These are phyloP conservation scores for Sporothrix dimorphospora DNA, from an alignment of 2,329 filamentous ascomycete species.

Conservation along the genomic window DNA sequence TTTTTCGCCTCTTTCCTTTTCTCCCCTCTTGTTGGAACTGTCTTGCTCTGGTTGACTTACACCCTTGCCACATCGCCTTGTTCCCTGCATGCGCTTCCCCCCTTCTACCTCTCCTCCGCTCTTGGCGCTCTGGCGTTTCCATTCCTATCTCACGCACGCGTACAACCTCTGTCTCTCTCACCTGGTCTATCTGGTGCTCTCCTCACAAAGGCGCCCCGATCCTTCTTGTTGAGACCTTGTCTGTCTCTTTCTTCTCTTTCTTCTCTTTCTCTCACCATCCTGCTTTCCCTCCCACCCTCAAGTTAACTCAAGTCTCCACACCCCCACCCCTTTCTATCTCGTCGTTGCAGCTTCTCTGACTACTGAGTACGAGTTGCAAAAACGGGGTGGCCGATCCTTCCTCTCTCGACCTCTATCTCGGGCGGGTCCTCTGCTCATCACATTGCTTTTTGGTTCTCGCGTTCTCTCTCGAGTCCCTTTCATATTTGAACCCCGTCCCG, in stretches of 20 bases:
- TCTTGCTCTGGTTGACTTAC: background rate
- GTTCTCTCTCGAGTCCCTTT: background rate
- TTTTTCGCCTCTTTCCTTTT: constrained; percentile 9
- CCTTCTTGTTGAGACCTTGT: background rate
- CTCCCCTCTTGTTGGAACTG: background rate
- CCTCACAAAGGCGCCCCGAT: background rate
- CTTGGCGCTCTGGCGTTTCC: constrained; percentile 7
- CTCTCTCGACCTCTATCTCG: constrained; percentile 6
- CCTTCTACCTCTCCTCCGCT: constrained; percentile 4
- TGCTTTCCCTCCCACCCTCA: constrained; percentile 17
- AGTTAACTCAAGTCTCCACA: background rate
- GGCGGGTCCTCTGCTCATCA: constrained; percentile 19
- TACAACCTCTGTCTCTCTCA: constrained; percentile 1
- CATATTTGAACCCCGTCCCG: constrained; percentile 23
- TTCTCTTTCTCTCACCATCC: background rate
- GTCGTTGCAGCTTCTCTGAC: constrained; percentile 18
- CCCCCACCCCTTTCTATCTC: background rate
- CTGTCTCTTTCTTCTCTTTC: background rate
- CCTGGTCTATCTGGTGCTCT: background rate
- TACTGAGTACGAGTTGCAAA: background rate
- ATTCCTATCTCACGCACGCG: background rate
- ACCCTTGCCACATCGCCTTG: constrained; percentile 7
- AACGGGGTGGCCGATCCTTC: constrained; percentile 13
- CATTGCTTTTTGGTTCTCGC: constrained; percentile 7
- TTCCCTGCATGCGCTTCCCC: background rate